Base-by-base conservation (phyloP, 176 grass and related monocot species). In the Ananas comosus region DNA sequence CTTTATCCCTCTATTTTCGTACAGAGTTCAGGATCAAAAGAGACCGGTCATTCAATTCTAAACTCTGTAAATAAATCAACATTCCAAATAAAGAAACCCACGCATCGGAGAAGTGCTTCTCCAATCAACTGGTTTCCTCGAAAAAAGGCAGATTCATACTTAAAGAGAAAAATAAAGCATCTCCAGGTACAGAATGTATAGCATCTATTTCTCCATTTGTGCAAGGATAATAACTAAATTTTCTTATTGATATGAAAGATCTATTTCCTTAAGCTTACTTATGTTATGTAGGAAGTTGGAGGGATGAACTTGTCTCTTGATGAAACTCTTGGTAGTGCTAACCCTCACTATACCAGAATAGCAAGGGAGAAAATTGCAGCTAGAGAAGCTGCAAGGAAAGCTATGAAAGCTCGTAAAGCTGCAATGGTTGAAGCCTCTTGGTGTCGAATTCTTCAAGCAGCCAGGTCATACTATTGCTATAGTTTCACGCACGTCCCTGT, bases 361-460 rank as follows among this genome's bases (percentile, higher is more conserved):
- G 82, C 90, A 61, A 92, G 84, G 73, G 87, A 99, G 80, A 99
- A 99, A 68, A 91, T 99, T 73, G 94, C 87, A 82, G 94, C 87
- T n/a, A 80, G 81, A 74, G 72, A 94, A 64, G 86, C 87, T 63
- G 87, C 95, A 13, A 82, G 24, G 64, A 99, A 86, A 53, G 90
- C 90, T 17, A 88, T 87, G 58, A 85, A 94, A 72, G 87, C 87
- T 87, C 82, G 84, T 21, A 99, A 99, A 85, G 76, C 80, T 80
- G 87, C 95, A 50, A 88, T 99, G 87, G 75, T 94, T 73, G 95
- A 99, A 77, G 90, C 82, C 58, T 93, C 95, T 18, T 99, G 90
- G 95, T 99, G 95, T 47, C 59, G 85, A 74, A 99, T 93, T 80
- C 89, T 99, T 81, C 80, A 80, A 84, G 85, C 95, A 81, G 90